Evolutionary conservation across 345 rosid species (phyloP).

Genomic region (Ceriops tagal): DNA sequence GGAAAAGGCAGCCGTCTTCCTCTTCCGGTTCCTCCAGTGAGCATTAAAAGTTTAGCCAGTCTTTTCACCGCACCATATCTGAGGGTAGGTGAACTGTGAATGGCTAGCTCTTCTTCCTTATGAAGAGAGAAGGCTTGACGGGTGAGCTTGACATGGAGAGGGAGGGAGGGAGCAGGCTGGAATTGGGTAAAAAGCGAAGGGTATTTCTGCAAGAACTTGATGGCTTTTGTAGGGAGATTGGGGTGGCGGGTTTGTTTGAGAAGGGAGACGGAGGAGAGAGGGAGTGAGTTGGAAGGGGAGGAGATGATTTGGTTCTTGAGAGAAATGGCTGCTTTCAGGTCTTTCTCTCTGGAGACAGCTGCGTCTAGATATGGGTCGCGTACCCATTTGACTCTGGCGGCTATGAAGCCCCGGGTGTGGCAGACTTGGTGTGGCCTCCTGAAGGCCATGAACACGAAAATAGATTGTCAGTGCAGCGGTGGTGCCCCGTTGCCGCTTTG

Average conservation of each 20-base stretch:
- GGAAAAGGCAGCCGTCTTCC: slow-evolving; percentile 45
- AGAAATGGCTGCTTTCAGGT: slow-evolving; percentile 52
- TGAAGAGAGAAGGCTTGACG: slow-evolving; percentile 45
- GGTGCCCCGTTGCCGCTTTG: too few species aligned
- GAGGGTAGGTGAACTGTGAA: slow-evolving; percentile 32
- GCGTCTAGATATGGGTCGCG: slow-evolving; percentile 56
- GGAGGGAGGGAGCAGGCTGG: slow-evolving; percentile 68
- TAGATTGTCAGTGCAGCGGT: too few species aligned
- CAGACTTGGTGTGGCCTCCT: slow-evolving; percentile 22
- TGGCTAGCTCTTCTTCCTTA: slow-evolving; percentile 54
- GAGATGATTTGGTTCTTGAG: slow-evolving; percentile 59
- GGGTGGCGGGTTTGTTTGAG: slow-evolving; percentile 50
- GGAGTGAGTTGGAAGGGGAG: slow-evolving; percentile 53
- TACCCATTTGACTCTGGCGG: slow-evolving; percentile 73
- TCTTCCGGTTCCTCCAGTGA: slow-evolving; percentile 24
- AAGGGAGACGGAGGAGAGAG: slow-evolving; percentile 56
- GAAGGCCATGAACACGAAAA: too few species aligned
- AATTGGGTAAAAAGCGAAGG: slow-evolving; percentile 48
- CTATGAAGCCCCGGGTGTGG: slow-evolving; percentile 50
- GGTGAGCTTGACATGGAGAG: slow-evolving; percentile 65
- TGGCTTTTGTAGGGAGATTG: slow-evolving; percentile 39
- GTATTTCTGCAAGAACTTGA: slow-evolving; percentile 45
- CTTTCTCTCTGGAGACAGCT: slow-evolving; percentile 51
- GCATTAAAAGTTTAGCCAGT: slow-evolving; percentile 66
- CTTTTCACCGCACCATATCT: slow-evolving; percentile 38